Evolutionary conservation across 2,329 filamentous ascomycete genomes (phyloP).

Genomic region (Davidsoniella australis): DNA sequence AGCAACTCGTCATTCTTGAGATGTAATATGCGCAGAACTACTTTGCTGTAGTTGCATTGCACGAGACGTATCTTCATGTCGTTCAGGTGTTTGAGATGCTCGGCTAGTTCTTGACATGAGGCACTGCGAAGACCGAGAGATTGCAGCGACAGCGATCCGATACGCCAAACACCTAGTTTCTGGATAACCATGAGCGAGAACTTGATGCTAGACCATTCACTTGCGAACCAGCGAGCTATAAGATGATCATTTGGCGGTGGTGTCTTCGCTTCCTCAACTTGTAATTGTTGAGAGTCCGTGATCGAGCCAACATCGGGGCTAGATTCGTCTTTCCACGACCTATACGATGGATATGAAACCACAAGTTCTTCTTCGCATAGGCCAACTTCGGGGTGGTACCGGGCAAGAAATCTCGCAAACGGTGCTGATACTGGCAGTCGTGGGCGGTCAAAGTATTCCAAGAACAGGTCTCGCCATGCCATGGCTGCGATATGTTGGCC

Average conservation of each 20-base stretch:
- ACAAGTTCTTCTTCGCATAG: constrained; percentile 24
- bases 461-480: constrained; percentile 29
- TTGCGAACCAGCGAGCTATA: constrained; percentile 68
- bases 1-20: constrained; percentile 36
- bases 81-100: background rate
- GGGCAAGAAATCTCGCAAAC: constrained; percentile 30
- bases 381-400: constrained; percentile 26
- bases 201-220: constrained; percentile 50
- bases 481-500: constrained; percentile 28
- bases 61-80: constrained; percentile 44
- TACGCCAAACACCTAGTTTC: constrained; percentile 51
- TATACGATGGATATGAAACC: constrained; percentile 11
- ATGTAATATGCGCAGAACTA: constrained; percentile 46
- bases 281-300: background rate
- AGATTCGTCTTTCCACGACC: background rate
- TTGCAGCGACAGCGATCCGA: constrained; percentile 62
- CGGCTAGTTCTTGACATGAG: constrained; percentile 4
- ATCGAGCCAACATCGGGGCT: background rate
- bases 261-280: background rate
- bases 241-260: constrained; percentile 42
- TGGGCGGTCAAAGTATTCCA: constrained; percentile 14
- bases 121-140: constrained; percentile 48
- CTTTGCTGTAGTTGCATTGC: constrained; percentile 44
- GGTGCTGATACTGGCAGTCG: constrained; percentile 22
- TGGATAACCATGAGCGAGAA: constrained; percentile 52